A percentile compares a stretch with the other conserved stretches of the same genome.
These are phyloP conservation scores for Hortaea werneckii DNA, from an alignment of 2,329 filamentous ascomycete species.

Conservation along the genomic window DNA sequence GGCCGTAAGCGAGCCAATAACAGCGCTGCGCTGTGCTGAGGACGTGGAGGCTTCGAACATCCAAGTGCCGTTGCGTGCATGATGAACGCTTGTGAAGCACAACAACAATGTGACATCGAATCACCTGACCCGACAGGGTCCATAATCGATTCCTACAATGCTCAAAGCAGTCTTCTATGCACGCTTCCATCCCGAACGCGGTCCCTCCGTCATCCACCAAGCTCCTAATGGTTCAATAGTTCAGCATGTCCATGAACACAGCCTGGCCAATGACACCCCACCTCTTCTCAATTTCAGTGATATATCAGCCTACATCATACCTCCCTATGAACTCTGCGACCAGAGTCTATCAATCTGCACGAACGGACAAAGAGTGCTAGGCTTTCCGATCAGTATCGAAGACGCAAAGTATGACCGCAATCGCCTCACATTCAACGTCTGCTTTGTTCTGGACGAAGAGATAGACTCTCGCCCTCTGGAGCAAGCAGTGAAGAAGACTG, in stretches of 20 bases:
- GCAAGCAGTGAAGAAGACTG: conserved; percentile 75
- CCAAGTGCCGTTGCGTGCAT: too few species aligned
- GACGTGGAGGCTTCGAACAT: too few species aligned
- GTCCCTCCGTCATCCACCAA: conserved; percentile 24
- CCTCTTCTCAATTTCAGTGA: conserved; percentile 52
- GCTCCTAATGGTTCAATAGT: conserved; percentile 17
- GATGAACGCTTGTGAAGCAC: too few species aligned
- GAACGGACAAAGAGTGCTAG: conserved; percentile 73
- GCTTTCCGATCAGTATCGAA: conserved; percentile 80
- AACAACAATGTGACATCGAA: too few species aligned
- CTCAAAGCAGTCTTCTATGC: conserved; percentile 59
- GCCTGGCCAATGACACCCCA: conserved; percentile 4
- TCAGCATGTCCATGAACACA: conserved; percentile 4
- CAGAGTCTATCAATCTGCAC: conserved; percentile 67
- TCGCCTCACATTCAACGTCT: conserved; percentile 97
- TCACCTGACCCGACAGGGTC: too few species aligned
- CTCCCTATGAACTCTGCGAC: conserved; percentile 89
- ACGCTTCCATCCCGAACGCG: conserved; percentile 50
- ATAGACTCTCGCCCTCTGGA: conserved; percentile 59
- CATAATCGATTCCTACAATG: conserved; percentile 25
- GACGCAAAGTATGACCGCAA: conserved; percentile 67
- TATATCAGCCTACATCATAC: conserved; percentile 86
- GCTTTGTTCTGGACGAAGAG: conserved; percentile 63
- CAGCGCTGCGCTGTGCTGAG: too few species aligned
- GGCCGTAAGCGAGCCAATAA: too few species aligned